A percentile compares a stretch with the other conserved stretches of the same genome.
Evolutionary conservation across 306 rosid species (phyloP).

Genomic region (Vachellia collinsii): DNA sequence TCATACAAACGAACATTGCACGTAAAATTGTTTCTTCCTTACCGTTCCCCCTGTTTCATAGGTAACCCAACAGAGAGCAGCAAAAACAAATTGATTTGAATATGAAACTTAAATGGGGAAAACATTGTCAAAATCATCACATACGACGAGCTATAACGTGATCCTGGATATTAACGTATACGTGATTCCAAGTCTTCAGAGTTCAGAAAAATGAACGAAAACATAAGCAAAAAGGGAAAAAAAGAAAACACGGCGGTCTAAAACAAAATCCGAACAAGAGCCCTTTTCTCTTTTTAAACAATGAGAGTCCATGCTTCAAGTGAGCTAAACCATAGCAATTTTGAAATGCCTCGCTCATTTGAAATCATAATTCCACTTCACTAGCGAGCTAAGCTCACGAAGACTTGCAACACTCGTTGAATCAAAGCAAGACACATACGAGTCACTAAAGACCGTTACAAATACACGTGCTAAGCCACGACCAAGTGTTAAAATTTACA

Average conservation of each 20-base stretch:
- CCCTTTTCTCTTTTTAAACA: not conserved
- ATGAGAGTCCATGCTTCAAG: not conserved
- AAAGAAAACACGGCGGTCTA: not conserved
- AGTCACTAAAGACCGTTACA: not conserved
- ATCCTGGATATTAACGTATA: not conserved
- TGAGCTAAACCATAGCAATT: not conserved
- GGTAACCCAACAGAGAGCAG: constrained; percentile 18
- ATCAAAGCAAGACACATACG: not conserved
- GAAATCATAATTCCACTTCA: not conserved
- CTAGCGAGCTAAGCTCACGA: not conserved
- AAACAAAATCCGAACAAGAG: not conserved
- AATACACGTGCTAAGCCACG: not conserved
- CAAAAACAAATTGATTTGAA: constrained; percentile 11
- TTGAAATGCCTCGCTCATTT: not conserved
- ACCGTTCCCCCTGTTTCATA: constrained; percentile 16
- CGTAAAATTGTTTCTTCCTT: not conserved
- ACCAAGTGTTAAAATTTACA: not conserved
- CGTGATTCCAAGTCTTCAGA: not conserved
- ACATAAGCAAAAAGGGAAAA: not conserved
- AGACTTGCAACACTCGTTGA: not conserved
- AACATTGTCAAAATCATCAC: not conserved
- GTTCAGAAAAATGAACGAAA: not conserved
- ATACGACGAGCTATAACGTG: not conserved
- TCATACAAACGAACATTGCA: not conserved
- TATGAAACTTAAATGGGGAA: not conserved